These are phyloP conservation scores for Cenchrus purpureus DNA, from an alignment of 176 grass and related monocot genomes.

Conservation along the genomic window DNA sequence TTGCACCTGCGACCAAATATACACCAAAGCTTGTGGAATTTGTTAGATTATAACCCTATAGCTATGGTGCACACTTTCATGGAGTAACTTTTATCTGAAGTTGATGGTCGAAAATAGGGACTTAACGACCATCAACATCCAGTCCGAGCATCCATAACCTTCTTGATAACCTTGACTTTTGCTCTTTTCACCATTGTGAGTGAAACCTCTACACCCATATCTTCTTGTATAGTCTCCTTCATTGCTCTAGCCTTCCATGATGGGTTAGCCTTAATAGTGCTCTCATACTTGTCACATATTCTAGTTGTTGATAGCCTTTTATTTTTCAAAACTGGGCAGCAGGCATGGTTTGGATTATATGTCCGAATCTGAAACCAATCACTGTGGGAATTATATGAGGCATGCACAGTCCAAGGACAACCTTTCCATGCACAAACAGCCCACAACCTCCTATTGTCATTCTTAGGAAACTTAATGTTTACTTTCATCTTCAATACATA, in stretches of 20 bases:
- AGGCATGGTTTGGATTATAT: not conserved
- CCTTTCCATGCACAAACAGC: not conserved
- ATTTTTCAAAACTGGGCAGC: not conserved
- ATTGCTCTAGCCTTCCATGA: not conserved
- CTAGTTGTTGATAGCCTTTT: not conserved
- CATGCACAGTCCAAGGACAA: not conserved
- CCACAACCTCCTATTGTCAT: not conserved
- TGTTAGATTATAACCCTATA: too few relatives aligned
- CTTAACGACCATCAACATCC: too few relatives aligned
- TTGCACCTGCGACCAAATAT: too few relatives aligned
- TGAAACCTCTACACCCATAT: not conserved
- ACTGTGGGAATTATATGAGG: not conserved
- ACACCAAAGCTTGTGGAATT: too few relatives aligned
- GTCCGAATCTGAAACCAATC: not conserved
- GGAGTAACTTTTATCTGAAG: too few relatives aligned
- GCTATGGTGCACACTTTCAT: too few relatives aligned
- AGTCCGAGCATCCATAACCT: too few relatives aligned
- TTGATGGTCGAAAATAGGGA: too few relatives aligned
- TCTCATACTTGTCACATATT: slow-evolving; percentile 4
- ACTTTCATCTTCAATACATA: not conserved
- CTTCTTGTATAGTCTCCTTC: not conserved
- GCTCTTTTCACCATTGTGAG: not conserved
- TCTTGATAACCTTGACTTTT: not conserved
- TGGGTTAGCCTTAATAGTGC: not conserved
- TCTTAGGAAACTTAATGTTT: not conserved